These are phyloP conservation scores for Fusarium brachygibbosum DNA, from an alignment of 2,329 filamentous ascomycete genomes.

Conservation along the genomic window DNA sequence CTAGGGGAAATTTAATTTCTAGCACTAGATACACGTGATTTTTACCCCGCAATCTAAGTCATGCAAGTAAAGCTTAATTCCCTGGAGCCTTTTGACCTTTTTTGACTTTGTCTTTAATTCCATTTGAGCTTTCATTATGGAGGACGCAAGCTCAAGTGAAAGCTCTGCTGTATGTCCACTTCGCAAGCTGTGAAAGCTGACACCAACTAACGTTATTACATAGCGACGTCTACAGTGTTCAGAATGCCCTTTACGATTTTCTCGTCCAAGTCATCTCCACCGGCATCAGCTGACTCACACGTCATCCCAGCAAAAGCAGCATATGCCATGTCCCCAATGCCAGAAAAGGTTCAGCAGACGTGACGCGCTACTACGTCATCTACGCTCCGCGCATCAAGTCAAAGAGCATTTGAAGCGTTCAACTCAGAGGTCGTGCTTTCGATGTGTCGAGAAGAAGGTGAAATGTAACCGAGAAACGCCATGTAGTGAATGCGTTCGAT, in stretches of 20 bases:
- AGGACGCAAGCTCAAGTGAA: too few relatives aligned
- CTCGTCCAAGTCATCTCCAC: conserved; percentile 8
- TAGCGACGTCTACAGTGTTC: conserved; percentile 1
- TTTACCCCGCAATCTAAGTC: too few relatives aligned
- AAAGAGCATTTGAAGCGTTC: not conserved
- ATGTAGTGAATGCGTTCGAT: not conserved
- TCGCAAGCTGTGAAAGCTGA: too few relatives aligned
- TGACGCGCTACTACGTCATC: not conserved
- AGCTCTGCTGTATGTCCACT: too few relatives aligned
- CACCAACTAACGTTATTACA: too few relatives aligned
- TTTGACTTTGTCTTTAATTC: too few relatives aligned
- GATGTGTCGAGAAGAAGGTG: not conserved
- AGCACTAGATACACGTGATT: too few relatives aligned
- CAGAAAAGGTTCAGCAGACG: not conserved
- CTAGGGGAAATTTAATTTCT: too few relatives aligned
- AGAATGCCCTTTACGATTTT: not conserved
- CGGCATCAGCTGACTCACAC: conserved; percentile 8
- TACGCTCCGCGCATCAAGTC: not conserved
- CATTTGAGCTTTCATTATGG: too few relatives aligned
- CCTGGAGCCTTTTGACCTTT: too few relatives aligned
- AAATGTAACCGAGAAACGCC: conserved; percentile 3
- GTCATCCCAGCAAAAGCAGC: not conserved
- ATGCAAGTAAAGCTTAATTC: too few relatives aligned
- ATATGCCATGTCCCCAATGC: not conserved
- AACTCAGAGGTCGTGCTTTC: conserved; percentile 9